Evolutionary conservation across 495 filamentous ascomycete genomes (phyloP), one percentile per base, ranked within the genome.

Genomic region (Hypoxylon intermedium): DNA sequence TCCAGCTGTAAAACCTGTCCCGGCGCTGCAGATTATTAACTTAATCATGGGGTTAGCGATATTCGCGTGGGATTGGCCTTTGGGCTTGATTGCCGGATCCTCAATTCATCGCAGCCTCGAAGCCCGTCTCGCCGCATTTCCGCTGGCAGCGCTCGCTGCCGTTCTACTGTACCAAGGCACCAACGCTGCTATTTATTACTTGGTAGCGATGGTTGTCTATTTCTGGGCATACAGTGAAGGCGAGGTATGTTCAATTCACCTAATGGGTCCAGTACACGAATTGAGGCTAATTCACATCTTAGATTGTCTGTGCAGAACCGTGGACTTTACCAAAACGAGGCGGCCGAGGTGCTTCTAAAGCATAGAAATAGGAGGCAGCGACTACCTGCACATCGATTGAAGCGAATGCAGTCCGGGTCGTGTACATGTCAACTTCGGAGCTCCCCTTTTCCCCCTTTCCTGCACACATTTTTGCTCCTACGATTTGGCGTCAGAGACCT

Each of bases 181-280:
- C 7, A 95, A 99, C 67, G 81, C 93, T 21, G 95, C 91, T 3
- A 76, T 98, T 33, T 99, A 98, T 72, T 96, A 98, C 75, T 68
- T 93, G 9, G 85, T 98, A 48, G 95, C 91, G 0, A 85, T 95
- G 70, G 85, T 70, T 2, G 89, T 92, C 3, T 99, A 97, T 70
- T 97, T 97, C 67, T 97, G 94, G 92, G 95, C 90, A 0, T 98
- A 93, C 66, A 92, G 86, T 60, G 94, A 98, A 77, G 95, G 95
- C 72, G 95, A 99, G 88, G 92, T 97, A 72, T 64, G 87, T 74
- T 44, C 7, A 43, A 43, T 48, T 40, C 12, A n/a, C n/a, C n/a
- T 26, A n/a, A 36, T 12, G 20, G 19, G 53, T 46, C 20, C 13
- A 13, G 3, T n/a, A 18, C 5, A 6, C 12, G 6, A 4, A 11